A percentile compares a stretch with the other conserved stretches of the same genome.
These are phyloP conservation scores for Crithidia expoeki DNA, from an alignment of 208 protist genomes.

Conservation along the genomic window DNA sequence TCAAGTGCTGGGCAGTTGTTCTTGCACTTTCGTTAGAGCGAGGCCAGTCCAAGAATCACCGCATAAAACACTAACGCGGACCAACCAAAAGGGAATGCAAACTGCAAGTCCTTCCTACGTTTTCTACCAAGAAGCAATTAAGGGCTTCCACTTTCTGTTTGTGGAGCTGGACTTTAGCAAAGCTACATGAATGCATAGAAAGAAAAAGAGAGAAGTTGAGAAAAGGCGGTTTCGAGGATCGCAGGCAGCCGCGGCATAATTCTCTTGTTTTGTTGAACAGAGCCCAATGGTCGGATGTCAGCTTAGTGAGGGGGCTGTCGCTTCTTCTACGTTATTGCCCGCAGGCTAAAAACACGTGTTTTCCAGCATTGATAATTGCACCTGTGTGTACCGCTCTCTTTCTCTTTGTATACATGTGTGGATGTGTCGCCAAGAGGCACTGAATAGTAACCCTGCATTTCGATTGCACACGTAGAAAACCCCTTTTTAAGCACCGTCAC, in stretches of 20 bases:
- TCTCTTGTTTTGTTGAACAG: too few species aligned
- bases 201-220: neutral
- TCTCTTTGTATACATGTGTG: neutral
- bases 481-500: neutral
- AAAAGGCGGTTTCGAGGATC: too few species aligned
- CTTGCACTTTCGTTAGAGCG: slow-evolving; percentile 6
- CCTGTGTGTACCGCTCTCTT: too few species aligned
- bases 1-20: neutral
- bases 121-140: neutral
- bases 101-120: neutral
- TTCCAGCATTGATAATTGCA: too few species aligned
- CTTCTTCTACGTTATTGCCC: too few species aligned
- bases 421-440: neutral
- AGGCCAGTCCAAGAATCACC: neutral
- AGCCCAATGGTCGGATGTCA: too few species aligned
- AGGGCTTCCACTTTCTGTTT: neutral
- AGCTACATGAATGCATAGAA: neutral
- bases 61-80: too few species aligned
- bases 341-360: neutral
- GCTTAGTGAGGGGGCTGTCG: too few species aligned
- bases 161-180: neutral
- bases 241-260: too few species aligned
- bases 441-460: neutral
- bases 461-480: too few species aligned
- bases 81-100: neutral